Base-by-base conservation (phyloP, 23 red algal species). In the Gracilaria vermiculophylla region DNA sequence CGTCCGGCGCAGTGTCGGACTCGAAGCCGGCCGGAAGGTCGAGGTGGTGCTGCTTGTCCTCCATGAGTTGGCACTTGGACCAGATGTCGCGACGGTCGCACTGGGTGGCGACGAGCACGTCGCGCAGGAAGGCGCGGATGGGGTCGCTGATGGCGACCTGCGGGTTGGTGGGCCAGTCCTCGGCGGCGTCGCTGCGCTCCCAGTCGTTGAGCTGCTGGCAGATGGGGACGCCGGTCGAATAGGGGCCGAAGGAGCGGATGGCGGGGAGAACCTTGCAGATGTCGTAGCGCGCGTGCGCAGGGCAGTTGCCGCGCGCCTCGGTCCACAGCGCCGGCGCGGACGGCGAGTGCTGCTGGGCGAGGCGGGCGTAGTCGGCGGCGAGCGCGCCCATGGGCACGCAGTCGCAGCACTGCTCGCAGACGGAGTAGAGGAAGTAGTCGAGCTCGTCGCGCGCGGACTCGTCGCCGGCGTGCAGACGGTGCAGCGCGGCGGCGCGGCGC, bases 361-460 rank as follows among this genome's bases (percentile, higher is more conserved):
- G 84, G 2, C 48, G 34, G 10, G 37, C 3, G 31, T 62, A 88
- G 24, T 88, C 84, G 1, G 15, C 25, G 27, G 35, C 16, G 37
- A 49, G 20, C 3, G 53, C 55, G 24, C 84, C 84, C 84, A 88
- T 88, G 25, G 84, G 84, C 10, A 88, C 35, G 52, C 84, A 88
- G 47, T 88, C 84, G 39, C 84, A 88, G 43, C 84, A 88, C 31
- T 88, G 69, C 35, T 88, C 84, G 66, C 84, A 88, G 9, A 88
- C 72, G 5, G 69, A 77, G 32, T 88, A 88, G 23, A 88, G 72
- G 20, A 88, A 88, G 50, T 88, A 88, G 52, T 88, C 84, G 17
- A 88, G 12, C 27, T 61, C 84, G 23, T 45, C 42, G 10, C 66
- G 24, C 40, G 36, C 72, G 64, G 50, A 52, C 24, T 88, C 84